Evolutionary conservation across 2,329 filamentous ascomycete genomes (phyloP).

Genomic region (Pseudocercospora musae): DNA sequence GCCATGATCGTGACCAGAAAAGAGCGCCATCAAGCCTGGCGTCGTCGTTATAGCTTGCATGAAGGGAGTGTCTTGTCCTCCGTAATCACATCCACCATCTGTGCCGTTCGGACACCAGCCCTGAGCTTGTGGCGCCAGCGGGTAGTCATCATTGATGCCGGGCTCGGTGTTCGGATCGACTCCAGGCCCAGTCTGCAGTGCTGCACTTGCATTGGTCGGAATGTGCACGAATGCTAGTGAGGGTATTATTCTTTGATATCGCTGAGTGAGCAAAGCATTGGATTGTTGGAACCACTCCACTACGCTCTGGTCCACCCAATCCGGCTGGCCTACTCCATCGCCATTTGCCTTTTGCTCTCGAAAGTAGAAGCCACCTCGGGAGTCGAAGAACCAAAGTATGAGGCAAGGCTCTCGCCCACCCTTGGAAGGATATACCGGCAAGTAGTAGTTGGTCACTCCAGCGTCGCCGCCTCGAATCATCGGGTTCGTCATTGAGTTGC

Average conservation of each 20-base stretch:
- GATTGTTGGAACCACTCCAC: conserved; percentile 46
- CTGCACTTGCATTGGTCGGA: conserved; percentile 43
- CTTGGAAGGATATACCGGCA: conserved; percentile 46
- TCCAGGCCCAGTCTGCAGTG: conserved; percentile 41
- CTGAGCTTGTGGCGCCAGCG: conserved; percentile 42
- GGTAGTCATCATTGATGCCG: conserved; percentile 46
- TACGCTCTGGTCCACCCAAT: conserved; percentile 47
- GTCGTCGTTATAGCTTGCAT: conserved; percentile 60
- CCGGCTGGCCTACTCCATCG: conserved; percentile 33
- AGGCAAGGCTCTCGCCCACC: conserved; percentile 44
- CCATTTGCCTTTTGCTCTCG: conserved; percentile 41
- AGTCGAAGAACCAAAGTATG: conserved; percentile 72
- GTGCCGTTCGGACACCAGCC: conserved; percentile 35
- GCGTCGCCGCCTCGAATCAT: conserved; percentile 40
- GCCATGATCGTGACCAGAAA: conserved; percentile 64
- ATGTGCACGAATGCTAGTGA: conserved; percentile 57
- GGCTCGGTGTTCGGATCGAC: conserved; percentile 44
- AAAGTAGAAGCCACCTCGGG: conserved; percentile 53
- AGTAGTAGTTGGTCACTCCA: conserved; percentile 55
- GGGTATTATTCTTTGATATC: conserved; percentile 37
- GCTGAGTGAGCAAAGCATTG: conserved; percentile 11
- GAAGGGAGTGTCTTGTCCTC: conserved; percentile 56
- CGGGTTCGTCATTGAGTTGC: conserved; percentile 42
- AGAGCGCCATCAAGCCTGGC: conserved; percentile 55
- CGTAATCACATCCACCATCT: conserved; percentile 37